Conservation (phyloP, 768 basidiomycete genomes). For the Cyathus striatus region DNA sequence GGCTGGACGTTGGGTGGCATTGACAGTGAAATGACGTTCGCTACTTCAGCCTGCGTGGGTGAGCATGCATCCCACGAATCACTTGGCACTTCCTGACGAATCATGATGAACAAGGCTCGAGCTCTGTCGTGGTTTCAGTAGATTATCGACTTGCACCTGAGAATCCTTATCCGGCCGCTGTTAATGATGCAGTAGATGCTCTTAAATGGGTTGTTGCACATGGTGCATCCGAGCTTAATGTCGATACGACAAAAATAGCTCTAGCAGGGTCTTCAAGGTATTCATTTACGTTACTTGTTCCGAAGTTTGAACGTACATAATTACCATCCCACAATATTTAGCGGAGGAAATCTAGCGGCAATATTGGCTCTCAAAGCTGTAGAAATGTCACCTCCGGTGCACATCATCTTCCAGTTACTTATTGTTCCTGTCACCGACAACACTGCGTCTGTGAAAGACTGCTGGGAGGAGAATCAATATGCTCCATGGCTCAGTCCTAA, state of each 20-base stretch:
- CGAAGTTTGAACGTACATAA: not conserved
- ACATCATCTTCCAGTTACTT: constrained; percentile 56
- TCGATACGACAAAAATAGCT: constrained; percentile 51
- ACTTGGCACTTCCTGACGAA: no score
- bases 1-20: constrained; percentile 77
- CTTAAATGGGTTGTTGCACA: constrained; percentile 54
- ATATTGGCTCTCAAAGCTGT: constrained; percentile 61
- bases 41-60: constrained; percentile 58
- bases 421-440: constrained; percentile 74
- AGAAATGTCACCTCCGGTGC: constrained; percentile 39
- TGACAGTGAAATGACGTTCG: constrained; percentile 52
- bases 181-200: constrained; percentile 66
- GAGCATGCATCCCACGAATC: no score
- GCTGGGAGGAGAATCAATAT: constrained; percentile 53
- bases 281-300: constrained; percentile 1
- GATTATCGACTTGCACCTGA: constrained; percentile 75
- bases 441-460: constrained; percentile 43
- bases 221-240: constrained; percentile 38
- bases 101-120: no score
- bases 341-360: constrained; percentile 69
- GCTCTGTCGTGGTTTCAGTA: constrained; percentile 60
- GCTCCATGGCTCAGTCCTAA: constrained; percentile 55
- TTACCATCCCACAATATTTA: constrained; percentile 12
- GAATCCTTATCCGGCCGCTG: constrained; percentile 63
- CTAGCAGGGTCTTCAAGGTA: constrained; percentile 75